phyloP scores from a whole-genome alignment of 2,329 filamentous ascomycete genomes.

The Rhexocercosporidium sp. region DNA sequence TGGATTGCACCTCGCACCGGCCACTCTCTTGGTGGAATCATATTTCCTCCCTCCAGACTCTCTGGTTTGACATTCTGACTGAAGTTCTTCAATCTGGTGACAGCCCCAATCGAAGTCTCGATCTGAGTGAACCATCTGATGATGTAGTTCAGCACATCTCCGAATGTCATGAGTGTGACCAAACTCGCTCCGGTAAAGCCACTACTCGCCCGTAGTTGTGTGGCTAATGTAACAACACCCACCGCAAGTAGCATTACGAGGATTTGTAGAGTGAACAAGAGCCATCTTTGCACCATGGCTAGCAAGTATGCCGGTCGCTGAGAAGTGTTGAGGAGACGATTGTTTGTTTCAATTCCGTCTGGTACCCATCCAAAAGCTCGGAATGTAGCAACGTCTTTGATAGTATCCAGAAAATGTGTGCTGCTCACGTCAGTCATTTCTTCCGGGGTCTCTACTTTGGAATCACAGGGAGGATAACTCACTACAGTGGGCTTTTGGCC shows the following conservation, averaged over 20 bases:
- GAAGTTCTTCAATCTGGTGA: conserved; percentile 60
- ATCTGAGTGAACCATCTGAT: conserved; percentile 57
- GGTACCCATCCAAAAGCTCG: neutral
- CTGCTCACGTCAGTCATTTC: conserved; percentile 56
- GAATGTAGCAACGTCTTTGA: neutral
- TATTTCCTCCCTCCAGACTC: conserved; percentile 31
- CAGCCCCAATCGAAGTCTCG: conserved; percentile 62
- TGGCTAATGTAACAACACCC: conserved; percentile 31
- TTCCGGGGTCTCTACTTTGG: too few relatives aligned
- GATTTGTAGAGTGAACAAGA: conserved; percentile 52
- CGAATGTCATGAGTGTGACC: conserved; percentile 31
- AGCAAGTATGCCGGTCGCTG: neutral
- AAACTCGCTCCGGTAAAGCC: conserved; percentile 32
- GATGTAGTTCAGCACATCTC: conserved; percentile 20
- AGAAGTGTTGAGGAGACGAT: neutral
- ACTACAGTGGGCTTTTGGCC: conserved; percentile 46
- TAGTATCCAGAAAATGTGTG: conserved; percentile 15
- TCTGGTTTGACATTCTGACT: conserved; percentile 49
- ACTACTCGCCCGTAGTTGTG: conserved; percentile 20
- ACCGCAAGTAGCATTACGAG: conserved; percentile 34
- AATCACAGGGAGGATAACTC: conserved; percentile 30
- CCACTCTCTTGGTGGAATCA: conserved; percentile 26
- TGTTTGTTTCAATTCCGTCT: neutral
- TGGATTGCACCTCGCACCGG: conserved; percentile 33
- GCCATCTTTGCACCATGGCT: neutral